Conservation (phyloP, 768 basidiomycete genomes). For the Tricholoma terreum region DNA sequence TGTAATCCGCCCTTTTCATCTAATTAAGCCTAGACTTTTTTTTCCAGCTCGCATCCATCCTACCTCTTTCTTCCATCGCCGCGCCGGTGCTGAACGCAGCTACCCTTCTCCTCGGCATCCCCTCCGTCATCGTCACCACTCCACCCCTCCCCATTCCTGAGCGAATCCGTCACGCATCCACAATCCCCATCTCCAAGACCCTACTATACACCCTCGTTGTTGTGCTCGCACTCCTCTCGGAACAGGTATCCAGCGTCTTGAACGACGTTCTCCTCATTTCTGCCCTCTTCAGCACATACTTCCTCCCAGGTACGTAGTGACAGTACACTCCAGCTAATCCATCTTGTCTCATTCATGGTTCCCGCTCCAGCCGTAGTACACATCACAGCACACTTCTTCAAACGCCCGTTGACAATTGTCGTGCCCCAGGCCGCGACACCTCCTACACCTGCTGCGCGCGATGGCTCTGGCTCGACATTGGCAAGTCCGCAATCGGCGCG, state of each 20-base stretch:
- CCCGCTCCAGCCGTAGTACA: slow-evolving; percentile 59
- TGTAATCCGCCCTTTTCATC: slow-evolving; percentile 2
- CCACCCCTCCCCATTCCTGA: slow-evolving; percentile 51
- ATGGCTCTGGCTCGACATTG: slow-evolving; percentile 12
- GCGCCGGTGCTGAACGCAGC: slow-evolving; percentile 44
- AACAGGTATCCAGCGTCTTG: slow-evolving; percentile 34
- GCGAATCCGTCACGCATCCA: slow-evolving; percentile 35
- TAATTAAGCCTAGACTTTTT: not conserved
- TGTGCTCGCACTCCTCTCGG: slow-evolving; percentile 44
- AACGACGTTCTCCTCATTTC: slow-evolving; percentile 49
- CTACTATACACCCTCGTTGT: slow-evolving; percentile 41
- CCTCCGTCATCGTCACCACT: slow-evolving; percentile 53
- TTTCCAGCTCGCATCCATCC: slow-evolving; percentile 7
- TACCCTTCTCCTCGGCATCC: slow-evolving; percentile 57
- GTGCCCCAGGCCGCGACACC: slow-evolving; percentile 46
- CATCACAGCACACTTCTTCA: slow-evolving; percentile 80
- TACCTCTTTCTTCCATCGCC: slow-evolving; percentile 25
- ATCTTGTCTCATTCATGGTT: not conserved
- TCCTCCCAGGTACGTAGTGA: slow-evolving; percentile 50
- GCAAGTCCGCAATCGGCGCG: slow-evolving; percentile 18
- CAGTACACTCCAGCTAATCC: not conserved
- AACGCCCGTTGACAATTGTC: slow-evolving; percentile 79
- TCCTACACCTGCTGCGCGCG: not conserved
- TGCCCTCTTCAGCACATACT: slow-evolving; percentile 55
- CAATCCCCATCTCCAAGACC: slow-evolving; percentile 45